Percentiles rank a stretch among this genome's conserved stretches.
These are phyloP conservation scores for Przewalskia tangutica DNA, from an alignment of 257 asterid species.

Conservation along the genomic window DNA sequence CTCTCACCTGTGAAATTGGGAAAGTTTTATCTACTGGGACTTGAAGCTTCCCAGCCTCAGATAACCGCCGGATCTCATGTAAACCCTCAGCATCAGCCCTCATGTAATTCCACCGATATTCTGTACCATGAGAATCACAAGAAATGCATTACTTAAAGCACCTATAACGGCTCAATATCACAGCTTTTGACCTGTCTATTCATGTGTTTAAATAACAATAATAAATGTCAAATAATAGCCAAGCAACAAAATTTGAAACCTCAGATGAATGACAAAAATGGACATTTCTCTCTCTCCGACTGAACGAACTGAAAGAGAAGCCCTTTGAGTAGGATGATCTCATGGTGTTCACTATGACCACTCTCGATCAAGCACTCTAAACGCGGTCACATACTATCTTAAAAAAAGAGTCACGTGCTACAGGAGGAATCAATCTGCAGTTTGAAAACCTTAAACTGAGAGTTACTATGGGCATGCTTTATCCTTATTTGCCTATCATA, in stretches of 20 bases:
- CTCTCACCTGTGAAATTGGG: conserved; percentile 55
- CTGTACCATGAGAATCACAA: conserved; percentile 29
- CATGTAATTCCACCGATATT: conserved; percentile 90
- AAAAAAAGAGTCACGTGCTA: neutral
- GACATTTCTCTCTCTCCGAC: neutral
- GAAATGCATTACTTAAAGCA: neutral
- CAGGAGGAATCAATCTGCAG: neutral
- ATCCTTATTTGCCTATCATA: neutral
- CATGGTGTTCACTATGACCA: neutral
- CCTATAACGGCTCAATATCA: neutral
- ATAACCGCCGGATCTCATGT: conserved; percentile 60
- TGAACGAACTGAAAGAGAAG: neutral
- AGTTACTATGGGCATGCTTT: neutral
- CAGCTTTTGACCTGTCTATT: neutral
- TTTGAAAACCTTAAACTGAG: neutral
- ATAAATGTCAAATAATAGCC: neutral
- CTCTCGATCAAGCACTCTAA: neutral
- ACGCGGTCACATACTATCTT: neutral
- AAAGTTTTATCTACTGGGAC: conserved; percentile 75
- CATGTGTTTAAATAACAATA: neutral
- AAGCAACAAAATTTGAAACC: neutral
- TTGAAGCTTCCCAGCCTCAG: conserved; percentile 59
- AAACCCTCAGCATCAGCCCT: conserved; percentile 88
- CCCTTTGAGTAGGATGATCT: neutral
- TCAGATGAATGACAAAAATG: neutral